Evolutionary conservation across 352 stramenopile genomes (phyloP).

Genomic region (Pilasporangium apinafurcum): DNA sequence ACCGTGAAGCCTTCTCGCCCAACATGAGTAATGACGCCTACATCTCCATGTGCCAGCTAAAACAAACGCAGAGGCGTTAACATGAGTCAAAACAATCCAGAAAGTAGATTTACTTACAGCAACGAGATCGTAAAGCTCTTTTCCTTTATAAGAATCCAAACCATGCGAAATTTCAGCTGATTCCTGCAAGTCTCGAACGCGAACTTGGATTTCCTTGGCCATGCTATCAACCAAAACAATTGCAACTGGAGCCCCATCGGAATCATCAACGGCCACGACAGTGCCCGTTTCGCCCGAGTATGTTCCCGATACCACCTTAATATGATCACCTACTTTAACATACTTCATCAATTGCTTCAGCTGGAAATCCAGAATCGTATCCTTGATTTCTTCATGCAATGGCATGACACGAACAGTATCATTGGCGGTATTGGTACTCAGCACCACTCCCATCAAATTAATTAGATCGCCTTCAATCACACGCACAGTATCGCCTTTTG

Average conservation of each 20-base stretch:
- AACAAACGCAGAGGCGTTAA: slow-evolving; percentile 1
- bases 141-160: slow-evolving; percentile 86
- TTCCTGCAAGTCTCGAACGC: slow-evolving; percentile 86
- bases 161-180: slow-evolving; percentile 86
- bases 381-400: slow-evolving; percentile 88
- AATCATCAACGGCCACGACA: slow-evolving; percentile 84
- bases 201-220: slow-evolving; percentile 88
- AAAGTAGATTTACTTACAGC: slow-evolving; percentile 27
- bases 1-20: slow-evolving; percentile 84
- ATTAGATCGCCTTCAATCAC: slow-evolving; percentile 85
- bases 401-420: slow-evolving; percentile 87
- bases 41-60: slow-evolving; percentile 77
- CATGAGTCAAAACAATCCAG: background rate
- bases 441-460: slow-evolving; percentile 87
- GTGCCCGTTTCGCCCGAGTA: slow-evolving; percentile 88
- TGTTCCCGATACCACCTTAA: slow-evolving; percentile 87
- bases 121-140: slow-evolving; percentile 87
- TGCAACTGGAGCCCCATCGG: slow-evolving; percentile 71
- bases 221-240: slow-evolving; percentile 88
- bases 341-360: slow-evolving; percentile 89
- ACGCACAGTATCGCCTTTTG: slow-evolving; percentile 84
- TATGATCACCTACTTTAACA: slow-evolving; percentile 89
- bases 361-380: slow-evolving; percentile 87
- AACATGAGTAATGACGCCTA: slow-evolving; percentile 89
- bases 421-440: slow-evolving; percentile 85